Percentiles rank a stretch among this genome's conserved stretches.
Evolutionary conservation across 140 eudicot genomes (phyloP).

Genomic region (Anethum foeniculum): DNA sequence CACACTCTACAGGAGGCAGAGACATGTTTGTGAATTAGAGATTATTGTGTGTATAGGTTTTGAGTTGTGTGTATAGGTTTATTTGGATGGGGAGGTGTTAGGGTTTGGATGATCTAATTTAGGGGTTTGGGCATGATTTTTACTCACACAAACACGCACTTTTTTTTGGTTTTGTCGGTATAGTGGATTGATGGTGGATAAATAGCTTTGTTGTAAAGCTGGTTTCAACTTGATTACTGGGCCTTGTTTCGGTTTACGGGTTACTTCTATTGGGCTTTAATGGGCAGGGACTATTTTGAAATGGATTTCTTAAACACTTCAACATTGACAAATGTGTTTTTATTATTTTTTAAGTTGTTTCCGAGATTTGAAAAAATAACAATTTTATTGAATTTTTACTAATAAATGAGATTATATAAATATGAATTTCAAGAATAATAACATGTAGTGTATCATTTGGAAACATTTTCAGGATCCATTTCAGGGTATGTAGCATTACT

Average conservation of each 20-base stretch:
- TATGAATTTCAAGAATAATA: no score
- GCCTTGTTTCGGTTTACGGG: not conserved
- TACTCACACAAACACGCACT: not conserved
- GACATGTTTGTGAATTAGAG: slow-evolving; percentile 26
- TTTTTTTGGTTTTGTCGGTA: not conserved
- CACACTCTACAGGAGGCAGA: slow-evolving; percentile 62
- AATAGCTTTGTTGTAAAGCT: not conserved
- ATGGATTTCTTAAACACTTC: no score
- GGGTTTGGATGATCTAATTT: slow-evolving; percentile 14
- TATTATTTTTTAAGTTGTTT: no score
- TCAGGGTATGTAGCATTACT: no score
- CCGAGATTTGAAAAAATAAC: no score
- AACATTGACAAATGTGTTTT: no score
- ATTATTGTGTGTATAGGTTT: not conserved
- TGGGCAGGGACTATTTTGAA: not conserved
- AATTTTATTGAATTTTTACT: no score
- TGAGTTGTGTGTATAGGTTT: not conserved
- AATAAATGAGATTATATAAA: no score
- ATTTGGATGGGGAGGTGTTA: not conserved
- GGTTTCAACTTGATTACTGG: not conserved
- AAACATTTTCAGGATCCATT: no score
- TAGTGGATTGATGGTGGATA: not conserved
- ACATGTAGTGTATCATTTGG: no score
- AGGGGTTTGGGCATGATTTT: slow-evolving; percentile 12
- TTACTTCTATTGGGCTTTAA: not conserved